phyloP scores from a whole-genome alignment of 108 stramenopile genomes.

The Licmophora abbreviata region DNA sequence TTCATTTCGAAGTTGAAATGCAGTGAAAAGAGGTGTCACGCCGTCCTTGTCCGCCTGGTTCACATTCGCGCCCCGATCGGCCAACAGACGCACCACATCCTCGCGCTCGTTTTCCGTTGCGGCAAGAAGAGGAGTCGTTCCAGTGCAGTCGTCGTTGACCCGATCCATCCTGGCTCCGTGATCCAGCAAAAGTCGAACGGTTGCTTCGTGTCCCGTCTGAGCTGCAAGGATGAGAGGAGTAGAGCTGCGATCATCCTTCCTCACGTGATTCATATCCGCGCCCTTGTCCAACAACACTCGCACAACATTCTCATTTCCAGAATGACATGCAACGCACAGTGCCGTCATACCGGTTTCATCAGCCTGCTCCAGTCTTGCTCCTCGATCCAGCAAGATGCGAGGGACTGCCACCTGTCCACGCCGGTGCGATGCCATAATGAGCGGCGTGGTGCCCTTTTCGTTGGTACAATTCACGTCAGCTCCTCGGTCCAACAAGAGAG shows the following conservation, averaged over 20 bases:
- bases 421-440: conserved; percentile 94
- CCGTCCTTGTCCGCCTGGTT: not conserved
- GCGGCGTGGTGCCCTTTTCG: conserved; percentile 86
- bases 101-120: not conserved
- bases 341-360: conserved; percentile 88
- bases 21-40: not conserved
- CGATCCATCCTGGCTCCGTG: conserved; percentile 57
- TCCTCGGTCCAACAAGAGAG: conserved; percentile 69
- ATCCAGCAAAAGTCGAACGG: conserved; percentile 68
- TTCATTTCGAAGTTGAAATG: too few relatives aligned
- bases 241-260: conserved; percentile 65
- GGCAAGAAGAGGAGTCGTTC: too few relatives aligned
- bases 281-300: conserved; percentile 50
- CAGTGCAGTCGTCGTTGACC: conserved; percentile 68
- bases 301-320: conserved; percentile 71
- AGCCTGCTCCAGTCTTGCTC: conserved; percentile 65
- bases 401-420: conserved; percentile 84
- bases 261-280: conserved; percentile 35
- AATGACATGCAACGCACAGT: conserved; percentile 85
- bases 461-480: conserved; percentile 72
- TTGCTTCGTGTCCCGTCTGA: conserved; percentile 84
- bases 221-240: conserved; percentile 88
- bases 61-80: not conserved
- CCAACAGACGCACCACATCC: conserved; percentile 1
- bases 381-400: conserved; percentile 91